Evolutionary conservation across 768 basidiomycete genomes (phyloP), one percentile per base, ranked within the genome.

Genomic region (Termitomyces sp.): DNA sequence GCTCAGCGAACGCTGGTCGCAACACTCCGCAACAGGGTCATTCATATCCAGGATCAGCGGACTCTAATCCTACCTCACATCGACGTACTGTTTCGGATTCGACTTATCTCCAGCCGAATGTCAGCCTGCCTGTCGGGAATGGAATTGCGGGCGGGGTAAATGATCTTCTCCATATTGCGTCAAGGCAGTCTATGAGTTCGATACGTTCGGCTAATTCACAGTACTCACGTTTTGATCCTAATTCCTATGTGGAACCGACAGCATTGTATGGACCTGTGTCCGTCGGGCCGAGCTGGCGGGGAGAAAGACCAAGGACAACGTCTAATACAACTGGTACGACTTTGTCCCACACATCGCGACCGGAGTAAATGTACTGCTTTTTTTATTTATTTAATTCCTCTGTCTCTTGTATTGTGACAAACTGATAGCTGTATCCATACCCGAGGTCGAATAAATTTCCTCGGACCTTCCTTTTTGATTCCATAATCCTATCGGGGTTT

Each of bases 171-270:
- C 60, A 57, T 9, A 42, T 53, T 5, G 11, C 54, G 11, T 61
- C 60, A 5, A 59, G 56, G 27, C 55, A 49, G 30, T 61, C 60
- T 9, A 59, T 56, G 44, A 45, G 17, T 3, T 61, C 60, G 16
- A 19, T 45, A 3, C 45, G 40, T 37, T 61, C 60, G 21, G 52
- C 45, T 7, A 48, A 48, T 37, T 61, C 60, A 9, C 55, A 51
- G 48, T 61, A 61, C 35, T 30, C 51, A 14, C 51, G 23, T 44
- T 61, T 50, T n/a, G 51, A 58, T 28, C 51, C 39, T 3, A 25
- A n/a, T 17, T 28, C 46, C 10, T 61, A 61, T 47, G 27, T 50
- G 52, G 60, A 61, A 17, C 60, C 60, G 25, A 57, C 37, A 5
- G 42, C 42, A 11, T 34, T 48, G 32, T 58, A 40, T 32, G n/a